Evolutionary conservation across 169 alveolate species (phyloP).

Genomic region (Besnoitia besnoiti): DNA sequence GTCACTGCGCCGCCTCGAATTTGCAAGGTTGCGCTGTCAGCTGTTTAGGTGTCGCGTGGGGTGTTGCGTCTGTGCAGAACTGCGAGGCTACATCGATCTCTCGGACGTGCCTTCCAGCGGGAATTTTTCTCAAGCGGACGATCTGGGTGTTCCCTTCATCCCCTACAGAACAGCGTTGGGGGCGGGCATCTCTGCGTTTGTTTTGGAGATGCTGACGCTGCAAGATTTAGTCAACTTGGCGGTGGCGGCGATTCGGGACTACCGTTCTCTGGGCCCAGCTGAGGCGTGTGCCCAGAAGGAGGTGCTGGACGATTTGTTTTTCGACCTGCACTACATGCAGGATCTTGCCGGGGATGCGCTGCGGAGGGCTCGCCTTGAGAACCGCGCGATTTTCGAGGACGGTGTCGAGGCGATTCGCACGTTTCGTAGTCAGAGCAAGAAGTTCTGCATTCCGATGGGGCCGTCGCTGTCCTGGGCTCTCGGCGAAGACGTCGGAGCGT

Average conservation of each 20-base stretch:
- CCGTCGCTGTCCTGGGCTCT: background rate
- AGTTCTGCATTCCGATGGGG: background rate
- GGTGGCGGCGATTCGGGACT: slow-evolving; percentile 57
- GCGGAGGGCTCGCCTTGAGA: background rate
- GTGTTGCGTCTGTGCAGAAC: slow-evolving; percentile 29
- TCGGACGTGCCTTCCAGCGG: slow-evolving; percentile 19
- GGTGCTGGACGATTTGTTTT: background rate
- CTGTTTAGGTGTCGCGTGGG: background rate
- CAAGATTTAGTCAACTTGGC: slow-evolving; percentile 53
- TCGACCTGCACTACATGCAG: background rate
- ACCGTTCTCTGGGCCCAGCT: slow-evolving; percentile 65
- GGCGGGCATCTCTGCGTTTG: slow-evolving; percentile 42
- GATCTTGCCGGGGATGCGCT: background rate
- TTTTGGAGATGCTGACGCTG: slow-evolving; percentile 46
- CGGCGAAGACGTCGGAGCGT: background rate
- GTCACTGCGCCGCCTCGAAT: no score
- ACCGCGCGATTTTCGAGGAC: background rate
- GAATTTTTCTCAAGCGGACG: background rate
- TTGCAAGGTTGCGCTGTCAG: background rate
- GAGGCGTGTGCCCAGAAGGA: slow-evolving; percentile 18
- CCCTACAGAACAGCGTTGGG: slow-evolving; percentile 50
- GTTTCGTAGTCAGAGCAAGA: background rate
- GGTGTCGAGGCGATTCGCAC: background rate
- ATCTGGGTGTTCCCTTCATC: slow-evolving; percentile 58
- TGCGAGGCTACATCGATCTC: slow-evolving; percentile 29